Evolutionary conservation across 208 protist genomes (phyloP), one percentile per base, ranked within the genome.

Genomic region (Crithidia bombi): DNA sequence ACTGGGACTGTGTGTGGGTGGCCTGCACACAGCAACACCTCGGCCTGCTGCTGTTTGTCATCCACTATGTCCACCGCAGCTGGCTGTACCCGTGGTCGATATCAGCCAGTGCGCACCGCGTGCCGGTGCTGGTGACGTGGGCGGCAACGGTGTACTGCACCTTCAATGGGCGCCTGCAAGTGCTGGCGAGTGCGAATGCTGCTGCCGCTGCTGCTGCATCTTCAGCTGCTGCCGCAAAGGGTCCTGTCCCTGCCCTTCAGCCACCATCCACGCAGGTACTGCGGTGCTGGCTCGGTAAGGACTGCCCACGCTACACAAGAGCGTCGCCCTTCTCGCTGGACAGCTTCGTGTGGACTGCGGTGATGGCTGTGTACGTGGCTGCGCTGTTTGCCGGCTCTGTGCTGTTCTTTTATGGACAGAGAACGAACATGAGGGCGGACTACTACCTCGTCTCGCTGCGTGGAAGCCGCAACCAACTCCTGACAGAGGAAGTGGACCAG

Each of bases 121-220:
- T 89, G 6, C 86, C 90, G 32, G 49, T 90, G 10, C 66, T 81
- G 14, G 73, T 95, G 12, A 88, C 75, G 32, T 66, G 77, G 59
- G 55, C 65, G 32, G 90, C 90, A 2, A 91, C 81, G 6, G 4
- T 87, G 2, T 95, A 95, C 78, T 95, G 90, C 65, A 10, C 74
- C 3, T 87, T 93, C 54, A 95, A 95, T 43, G 90, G 90, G 1
- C 81, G 86, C 12, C 74, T 93, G 59, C 90, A 95, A 73, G 43
- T 91, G 25, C 65, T 91, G 55, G 86, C 89, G 30, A 86, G 69
- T 47, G 59, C 59, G 5, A 33, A n/a, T 25, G 69, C 69, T 11
- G 59, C 69, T 3, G 59, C 26, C 14, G 59, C 57, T 9, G 51
- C 51, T 14, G 35, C 49, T 26, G 23, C 39, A 14, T 7, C 51